A percentile compares a stretch with the other conserved stretches of the same genome.
These are phyloP conservation scores for Bullera alba DNA, from an alignment of 768 basidiomycete species.

Conservation along the genomic window DNA sequence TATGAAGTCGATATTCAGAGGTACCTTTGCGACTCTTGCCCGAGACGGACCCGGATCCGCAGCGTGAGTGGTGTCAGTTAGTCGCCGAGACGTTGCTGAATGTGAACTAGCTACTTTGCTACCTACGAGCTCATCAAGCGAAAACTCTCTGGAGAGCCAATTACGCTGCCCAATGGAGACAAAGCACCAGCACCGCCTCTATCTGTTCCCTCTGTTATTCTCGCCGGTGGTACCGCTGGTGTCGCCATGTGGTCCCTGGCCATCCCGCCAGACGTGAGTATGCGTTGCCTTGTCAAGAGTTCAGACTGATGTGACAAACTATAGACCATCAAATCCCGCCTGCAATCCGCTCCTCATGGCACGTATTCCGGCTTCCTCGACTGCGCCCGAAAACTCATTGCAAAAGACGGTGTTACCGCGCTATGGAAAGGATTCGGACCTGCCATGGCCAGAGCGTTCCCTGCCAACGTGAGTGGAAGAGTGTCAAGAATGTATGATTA, in stretches of 20 bases:
- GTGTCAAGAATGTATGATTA: neutral
- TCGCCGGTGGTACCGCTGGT: constrained; percentile 90
- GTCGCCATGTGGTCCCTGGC: constrained; percentile 98
- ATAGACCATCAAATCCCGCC: constrained; percentile 87
- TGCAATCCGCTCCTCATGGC: constrained; percentile 93
- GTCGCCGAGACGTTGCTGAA: neutral
- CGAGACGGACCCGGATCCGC: constrained; percentile 96
- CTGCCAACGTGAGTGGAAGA: constrained; percentile 77
- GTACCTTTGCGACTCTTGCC: constrained; percentile 84
- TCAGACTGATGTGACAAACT: neutral
- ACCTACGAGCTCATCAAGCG: constrained; percentile 93
- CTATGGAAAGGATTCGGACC: constrained; percentile 98
- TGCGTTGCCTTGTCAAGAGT: neutral
- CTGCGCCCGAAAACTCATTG: constrained; percentile 85
- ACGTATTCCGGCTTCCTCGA: constrained; percentile 94
- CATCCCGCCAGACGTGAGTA: constrained; percentile 87
- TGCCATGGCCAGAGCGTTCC: constrained; percentile 90
- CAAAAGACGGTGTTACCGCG: constrained; percentile 72
- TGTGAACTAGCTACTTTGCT: constrained; percentile 76
- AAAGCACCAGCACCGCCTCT: constrained; percentile 66
- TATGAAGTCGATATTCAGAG: constrained; percentile 80
- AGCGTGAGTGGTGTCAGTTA: constrained; percentile 56
- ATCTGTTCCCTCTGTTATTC: constrained; percentile 74
- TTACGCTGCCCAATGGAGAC: constrained; percentile 17
- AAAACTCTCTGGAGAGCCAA: constrained; percentile 53